Evolutionary conservation across 1,139 yeast species (phyloP).

Genomic region (Magnusiomyces suaveolens): DNA sequence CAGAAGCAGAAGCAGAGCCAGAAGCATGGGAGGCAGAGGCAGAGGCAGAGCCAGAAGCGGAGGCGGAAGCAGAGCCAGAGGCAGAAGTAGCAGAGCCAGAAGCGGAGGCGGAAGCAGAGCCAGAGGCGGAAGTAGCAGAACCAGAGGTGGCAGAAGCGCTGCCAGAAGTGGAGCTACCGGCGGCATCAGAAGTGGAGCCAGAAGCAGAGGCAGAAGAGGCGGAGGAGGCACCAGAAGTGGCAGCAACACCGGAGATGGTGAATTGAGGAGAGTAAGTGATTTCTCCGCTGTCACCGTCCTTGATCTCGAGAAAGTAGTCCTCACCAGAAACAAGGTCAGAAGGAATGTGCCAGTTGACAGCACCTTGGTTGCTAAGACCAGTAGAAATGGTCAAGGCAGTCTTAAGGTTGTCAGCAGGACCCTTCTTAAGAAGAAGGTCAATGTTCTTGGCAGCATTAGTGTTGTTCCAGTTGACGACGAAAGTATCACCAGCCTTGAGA

Average conservation of each 20-base stretch:
- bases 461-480: conserved; percentile 30
- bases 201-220: conserved; percentile 15
- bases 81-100: conserved; percentile 3
- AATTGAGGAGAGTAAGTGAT: conserved; percentile 33
- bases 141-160: conserved; percentile 8
- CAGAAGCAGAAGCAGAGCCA: too few relatives aligned
- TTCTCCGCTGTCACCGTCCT: conserved; percentile 24
- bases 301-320: conserved; percentile 31
- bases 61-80: conserved; percentile 1
- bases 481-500: conserved; percentile 29
- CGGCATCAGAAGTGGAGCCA: conserved; percentile 6
- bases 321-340: conserved; percentile 24
- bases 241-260: conserved; percentile 21
- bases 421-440: conserved; percentile 28
- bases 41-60: conserved; percentile 4
- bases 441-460: conserved; percentile 29
- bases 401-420: conserved; percentile 27
- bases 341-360: conserved; percentile 34
- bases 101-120: conserved; percentile 10
- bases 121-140: conserved; percentile 8
- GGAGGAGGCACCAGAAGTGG: conserved; percentile 16
- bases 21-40: too few relatives aligned
- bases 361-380: conserved; percentile 31
- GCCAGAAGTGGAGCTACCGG: neutral
- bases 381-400: conserved; percentile 31